Evolutionary conservation across 768 basidiomycete genomes (phyloP).

Genomic region (Naganishia friedmannii): DNA sequence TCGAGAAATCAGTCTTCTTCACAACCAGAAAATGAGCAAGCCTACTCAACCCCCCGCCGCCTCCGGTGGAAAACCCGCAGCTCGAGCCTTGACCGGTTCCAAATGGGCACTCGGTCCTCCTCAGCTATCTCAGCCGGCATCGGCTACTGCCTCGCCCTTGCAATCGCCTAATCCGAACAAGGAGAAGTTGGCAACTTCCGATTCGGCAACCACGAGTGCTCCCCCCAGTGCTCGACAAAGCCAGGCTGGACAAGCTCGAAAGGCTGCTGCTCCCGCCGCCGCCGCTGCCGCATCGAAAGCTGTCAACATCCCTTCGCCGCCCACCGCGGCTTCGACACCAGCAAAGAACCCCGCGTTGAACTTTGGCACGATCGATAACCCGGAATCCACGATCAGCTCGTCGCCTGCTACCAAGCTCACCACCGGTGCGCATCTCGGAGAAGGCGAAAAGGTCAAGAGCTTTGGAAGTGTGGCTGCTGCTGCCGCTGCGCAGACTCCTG

Average conservation of each 20-base stretch:
- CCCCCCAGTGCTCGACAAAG: constrained; percentile 26
- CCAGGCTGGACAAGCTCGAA: constrained; percentile 9
- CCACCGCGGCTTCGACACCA: neutral
- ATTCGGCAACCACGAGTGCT: constrained; percentile 23
- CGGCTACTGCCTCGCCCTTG: constrained; percentile 71
- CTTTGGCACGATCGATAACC: constrained; percentile 87
- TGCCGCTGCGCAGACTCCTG: constrained; percentile 28
- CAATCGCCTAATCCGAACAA: constrained; percentile 56
- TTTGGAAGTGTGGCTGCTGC: constrained; percentile 70
- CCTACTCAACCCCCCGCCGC: constrained; percentile 69
- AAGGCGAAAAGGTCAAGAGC: constrained; percentile 73
- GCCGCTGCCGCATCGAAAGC: constrained; percentile 19
- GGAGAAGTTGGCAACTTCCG: constrained; percentile 49
- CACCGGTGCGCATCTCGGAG: constrained; percentile 57
- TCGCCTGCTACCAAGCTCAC: constrained; percentile 68
- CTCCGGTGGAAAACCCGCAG: constrained; percentile 63
- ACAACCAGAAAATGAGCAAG: constrained; percentile 75
- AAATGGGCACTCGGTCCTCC: constrained; percentile 91
- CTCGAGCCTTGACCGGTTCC: constrained; percentile 54
- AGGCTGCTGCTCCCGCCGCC: constrained; percentile 2
- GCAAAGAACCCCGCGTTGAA: constrained; percentile 56
- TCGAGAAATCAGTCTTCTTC: neutral
- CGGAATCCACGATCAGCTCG: constrained; percentile 70
- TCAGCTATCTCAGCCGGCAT: constrained; percentile 64
- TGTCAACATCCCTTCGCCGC: constrained; percentile 9